Percentiles rank a stretch among this genome's conserved stretches.
Conservation (phyloP, 2,329 filamentous ascomycete species). For the Stagonosporopsis vannaccii region DNA sequence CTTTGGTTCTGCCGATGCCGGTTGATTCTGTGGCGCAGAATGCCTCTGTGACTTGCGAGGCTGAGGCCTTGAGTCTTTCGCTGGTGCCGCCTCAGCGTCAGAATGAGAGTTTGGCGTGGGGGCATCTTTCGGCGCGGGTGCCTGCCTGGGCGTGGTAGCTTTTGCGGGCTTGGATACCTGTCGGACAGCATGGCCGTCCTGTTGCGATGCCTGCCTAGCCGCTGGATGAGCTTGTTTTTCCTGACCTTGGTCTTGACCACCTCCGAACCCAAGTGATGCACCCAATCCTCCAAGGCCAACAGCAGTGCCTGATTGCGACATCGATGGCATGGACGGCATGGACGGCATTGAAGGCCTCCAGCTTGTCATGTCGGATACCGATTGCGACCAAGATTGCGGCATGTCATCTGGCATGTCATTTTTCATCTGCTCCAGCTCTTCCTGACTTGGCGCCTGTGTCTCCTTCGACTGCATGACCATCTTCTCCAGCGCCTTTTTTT, state of each 20-base stretch:
- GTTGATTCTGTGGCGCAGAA: constrained; percentile 5
- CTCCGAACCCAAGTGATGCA: constrained; percentile 33
- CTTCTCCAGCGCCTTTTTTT: constrained; percentile 48
- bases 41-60: constrained; percentile 13
- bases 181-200: constrained; percentile 10
- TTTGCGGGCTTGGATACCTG: constrained; percentile 7
- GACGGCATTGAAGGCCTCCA: constrained; percentile 39
- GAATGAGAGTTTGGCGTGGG: constrained; percentile 18
- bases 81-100: constrained; percentile 9
- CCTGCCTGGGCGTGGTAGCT: constrained; percentile 10
- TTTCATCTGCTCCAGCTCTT: constrained; percentile 47
- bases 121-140: constrained; percentile 23
- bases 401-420: constrained; percentile 42
- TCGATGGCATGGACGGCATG: constrained; percentile 33
- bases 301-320: constrained; percentile 23
- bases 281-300: constrained; percentile 38
- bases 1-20: neutral
- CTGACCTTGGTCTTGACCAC: constrained; percentile 20
- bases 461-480: constrained; percentile 49
- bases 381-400: constrained; percentile 44
- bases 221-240: constrained; percentile 11
- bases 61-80: constrained; percentile 3
- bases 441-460: constrained; percentile 40
- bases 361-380: constrained; percentile 43
- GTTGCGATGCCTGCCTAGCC: constrained; percentile 22